Percentiles rank a stretch among this genome's conserved stretches.
These are phyloP conservation scores for Rhodofomes roseus DNA, from an alignment of 1,284 basidiomycete genomes.

Conservation along the genomic window DNA sequence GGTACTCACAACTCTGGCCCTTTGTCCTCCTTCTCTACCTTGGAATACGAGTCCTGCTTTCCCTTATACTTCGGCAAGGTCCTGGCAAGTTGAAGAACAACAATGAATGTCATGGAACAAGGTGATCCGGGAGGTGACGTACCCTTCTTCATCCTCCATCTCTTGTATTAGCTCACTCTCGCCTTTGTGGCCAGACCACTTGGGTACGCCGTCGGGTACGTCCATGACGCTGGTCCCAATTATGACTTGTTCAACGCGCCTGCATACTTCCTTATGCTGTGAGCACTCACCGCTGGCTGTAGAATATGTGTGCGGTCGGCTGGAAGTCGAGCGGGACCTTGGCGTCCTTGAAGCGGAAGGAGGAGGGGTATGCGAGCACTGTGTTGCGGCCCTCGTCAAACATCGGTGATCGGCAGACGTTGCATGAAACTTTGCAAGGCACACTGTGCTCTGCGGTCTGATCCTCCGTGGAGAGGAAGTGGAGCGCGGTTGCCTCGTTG, in stretches of 20 bases:
- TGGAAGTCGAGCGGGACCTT: slow-evolving; percentile 29
- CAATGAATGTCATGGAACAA: background rate
- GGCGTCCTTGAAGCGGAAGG: slow-evolving; percentile 27
- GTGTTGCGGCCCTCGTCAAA: slow-evolving; percentile 34
- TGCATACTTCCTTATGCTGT: background rate
- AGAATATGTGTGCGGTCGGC: slow-evolving; percentile 32
- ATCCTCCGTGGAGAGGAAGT: slow-evolving; percentile 31
- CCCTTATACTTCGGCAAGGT: slow-evolving; percentile 26
- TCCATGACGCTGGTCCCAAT: slow-evolving; percentile 28
- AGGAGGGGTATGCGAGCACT: slow-evolving; percentile 30
- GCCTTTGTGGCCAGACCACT: slow-evolving; percentile 31
- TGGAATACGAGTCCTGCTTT: background rate
- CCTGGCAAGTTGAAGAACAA: slow-evolving; percentile 3
- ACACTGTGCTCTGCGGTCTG: slow-evolving; percentile 24
- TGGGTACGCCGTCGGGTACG: slow-evolving; percentile 29
- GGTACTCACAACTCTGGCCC: background rate
- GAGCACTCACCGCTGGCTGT: slow-evolving; percentile 21
- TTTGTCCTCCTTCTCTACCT: background rate
- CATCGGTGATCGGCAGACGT: slow-evolving; percentile 30
- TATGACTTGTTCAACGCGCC: background rate
- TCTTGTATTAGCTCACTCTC: slow-evolving; percentile 27
- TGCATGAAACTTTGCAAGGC: slow-evolving; percentile 33
- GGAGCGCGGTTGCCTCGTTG: slow-evolving; percentile 26
- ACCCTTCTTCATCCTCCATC: slow-evolving; percentile 21
- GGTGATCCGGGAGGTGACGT: background rate